A percentile compares a stretch with the other conserved stretches of the same genome.
Evolutionary conservation across 352 stramenopile species (phyloP).

Genomic region (Hyaloperonospora brassicae): DNA sequence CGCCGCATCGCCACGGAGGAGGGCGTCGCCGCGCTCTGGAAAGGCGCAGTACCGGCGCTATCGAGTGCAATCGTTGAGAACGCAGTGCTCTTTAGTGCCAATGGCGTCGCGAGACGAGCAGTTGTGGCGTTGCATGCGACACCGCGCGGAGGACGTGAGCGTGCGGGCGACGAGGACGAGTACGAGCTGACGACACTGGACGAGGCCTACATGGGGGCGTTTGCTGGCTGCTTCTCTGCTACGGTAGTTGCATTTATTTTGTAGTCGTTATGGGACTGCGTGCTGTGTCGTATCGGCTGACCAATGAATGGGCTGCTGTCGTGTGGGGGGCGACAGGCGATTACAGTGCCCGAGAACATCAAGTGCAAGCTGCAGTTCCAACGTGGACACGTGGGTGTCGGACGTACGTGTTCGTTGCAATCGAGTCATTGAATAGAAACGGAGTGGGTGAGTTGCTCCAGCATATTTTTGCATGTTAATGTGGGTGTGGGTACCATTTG

Average conservation of each 20-base stretch:
- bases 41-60: constrained; percentile 79
- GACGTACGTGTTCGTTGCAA: constrained; percentile 25
- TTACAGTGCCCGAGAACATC: constrained; percentile 80
- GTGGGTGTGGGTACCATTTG: neutral
- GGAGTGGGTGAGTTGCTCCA: no score
- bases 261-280: neutral
- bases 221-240: constrained; percentile 77
- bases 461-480: no score
- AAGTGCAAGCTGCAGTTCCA: constrained; percentile 83
- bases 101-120: constrained; percentile 66
- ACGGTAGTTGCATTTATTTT: constrained; percentile 31
- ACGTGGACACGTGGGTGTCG: constrained; percentile 50
- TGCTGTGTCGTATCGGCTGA: neutral
- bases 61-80: constrained; percentile 87
- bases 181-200: constrained; percentile 71
- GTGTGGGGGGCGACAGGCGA: constrained; percentile 36
- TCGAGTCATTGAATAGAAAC: neutral
- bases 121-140: constrained; percentile 52
- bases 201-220: constrained; percentile 73
- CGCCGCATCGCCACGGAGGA: constrained; percentile 66
- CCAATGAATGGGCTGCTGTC: neutral
- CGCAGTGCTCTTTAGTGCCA: constrained; percentile 84
- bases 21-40: constrained; percentile 71
- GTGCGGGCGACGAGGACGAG: constrained; percentile 24
- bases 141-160: constrained; percentile 19